Evolutionary conservation across 306 rosid genomes (phyloP), one percentile per base, ranked within the genome.

Genomic region (Oemleria cerasiformis): DNA sequence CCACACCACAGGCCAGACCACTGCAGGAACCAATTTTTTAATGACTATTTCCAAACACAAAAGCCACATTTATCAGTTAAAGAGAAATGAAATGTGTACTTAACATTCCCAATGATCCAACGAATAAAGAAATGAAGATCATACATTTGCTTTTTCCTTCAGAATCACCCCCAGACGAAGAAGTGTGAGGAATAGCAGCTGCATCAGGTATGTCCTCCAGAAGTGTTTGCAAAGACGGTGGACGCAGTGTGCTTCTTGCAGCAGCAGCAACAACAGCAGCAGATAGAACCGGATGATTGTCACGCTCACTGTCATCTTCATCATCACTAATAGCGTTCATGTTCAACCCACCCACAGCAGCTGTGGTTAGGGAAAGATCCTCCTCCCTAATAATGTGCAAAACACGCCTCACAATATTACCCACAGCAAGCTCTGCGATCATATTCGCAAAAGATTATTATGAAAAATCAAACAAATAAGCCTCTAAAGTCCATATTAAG

Each of bases 221-320:
- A 75, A 95, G 99, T 50, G 97, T 86, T 79, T 95, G 97, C 87
- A 95, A 86, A 69, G 99, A 95, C 40, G 97, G 97, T 4, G 99
- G 96, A 43, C 96, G 96, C 81, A 92, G 81, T 66, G 97, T 88
- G 78, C 96, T 92, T 81, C 99, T 95, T 54, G 97, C 92, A 75
- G 96, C 92, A 59, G 97, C 97, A 70, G 97, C 98, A 77, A 91
- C 96, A 75, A 76, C 90, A 72, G 92, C 96, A 2, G 96, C 96
- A 62, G 99, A 92, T 69, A 95, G 79, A 78, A 63, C 89, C 5
- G 96, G 90, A 70, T 58, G 81, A 82, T 91, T 85, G 72, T 83
- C 92, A 57, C 20, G 81, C 43, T 82, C 96, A 72, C n/a, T 71
- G 76, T 86, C 92, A 83, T 89, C 93, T 67, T 95, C 99, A 38